A percentile compares a stretch with the other conserved stretches of the same genome.
phyloP scores from a whole-genome alignment of 2,329 filamentous ascomycete species.

The Aspergillus quadricinctus region DNA sequence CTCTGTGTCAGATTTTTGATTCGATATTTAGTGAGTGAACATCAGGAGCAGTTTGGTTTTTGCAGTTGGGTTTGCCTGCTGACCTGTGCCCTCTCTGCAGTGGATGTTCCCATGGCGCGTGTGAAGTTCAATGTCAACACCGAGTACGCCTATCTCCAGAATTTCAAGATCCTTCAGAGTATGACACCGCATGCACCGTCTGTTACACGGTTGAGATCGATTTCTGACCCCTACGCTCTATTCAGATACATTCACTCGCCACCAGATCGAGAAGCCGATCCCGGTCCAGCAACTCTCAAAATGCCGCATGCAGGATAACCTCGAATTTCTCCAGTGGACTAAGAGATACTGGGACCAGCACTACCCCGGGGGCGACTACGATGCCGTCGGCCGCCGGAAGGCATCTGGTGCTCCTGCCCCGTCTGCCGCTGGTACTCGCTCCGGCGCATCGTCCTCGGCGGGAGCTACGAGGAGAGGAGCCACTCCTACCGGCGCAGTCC shows the following conservation, averaged over 20 bases:
- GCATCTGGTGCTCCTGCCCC: slow-evolving; percentile 60
- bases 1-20: slow-evolving; percentile 95
- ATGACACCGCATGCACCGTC: slow-evolving; percentile 34
- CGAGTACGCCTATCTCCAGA: slow-evolving; percentile 96
- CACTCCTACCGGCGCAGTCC: slow-evolving; percentile 54
- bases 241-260: slow-evolving; percentile 72
- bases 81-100: slow-evolving; percentile 30
- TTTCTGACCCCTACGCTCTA: slow-evolving; percentile 1
- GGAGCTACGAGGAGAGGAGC: slow-evolving; percentile 53
- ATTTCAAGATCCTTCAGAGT: slow-evolving; percentile 98
- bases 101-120: slow-evolving; percentile 87
- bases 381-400: slow-evolving; percentile 80
- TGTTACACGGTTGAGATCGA: not conserved
- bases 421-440: slow-evolving; percentile 42
- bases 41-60: not conserved
- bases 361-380: slow-evolving; percentile 95
- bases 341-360: slow-evolving; percentile 98
- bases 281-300: slow-evolving; percentile 86
- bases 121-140: slow-evolving; percentile 98
- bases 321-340: slow-evolving; percentile 96
- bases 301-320: slow-evolving; percentile 99
- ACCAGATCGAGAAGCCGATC: slow-evolving; percentile 83
- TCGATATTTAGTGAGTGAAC: slow-evolving; percentile 74
- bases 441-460: slow-evolving; percentile 43
- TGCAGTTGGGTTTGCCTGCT: not conserved